Percentiles rank a stretch among this genome's conserved stretches.
Evolutionary conservation across 257 asterid species (phyloP).

Genomic region (Anisodus tanguticus): DNA sequence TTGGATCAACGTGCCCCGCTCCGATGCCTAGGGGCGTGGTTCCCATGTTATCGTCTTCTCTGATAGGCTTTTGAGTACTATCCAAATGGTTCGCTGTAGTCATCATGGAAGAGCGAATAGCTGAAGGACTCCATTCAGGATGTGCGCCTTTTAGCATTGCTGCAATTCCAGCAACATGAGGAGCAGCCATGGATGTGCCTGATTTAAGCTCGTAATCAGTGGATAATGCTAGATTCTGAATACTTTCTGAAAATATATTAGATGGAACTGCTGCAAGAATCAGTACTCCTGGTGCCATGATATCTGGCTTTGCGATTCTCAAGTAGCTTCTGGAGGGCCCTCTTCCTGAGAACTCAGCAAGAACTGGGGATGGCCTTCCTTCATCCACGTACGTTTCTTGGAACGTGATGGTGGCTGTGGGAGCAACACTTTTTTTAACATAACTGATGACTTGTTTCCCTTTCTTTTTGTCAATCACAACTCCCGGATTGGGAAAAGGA

Average conservation of each 20-base stretch:
- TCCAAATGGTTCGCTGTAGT: conserved; percentile 29
- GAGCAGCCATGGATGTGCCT: conserved; percentile 33
- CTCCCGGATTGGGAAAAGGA: conserved; percentile 1
- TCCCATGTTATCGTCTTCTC: neutral
- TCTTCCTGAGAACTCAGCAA: neutral
- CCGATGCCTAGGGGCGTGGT: conserved; percentile 5
- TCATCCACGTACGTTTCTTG: conserved; percentile 25
- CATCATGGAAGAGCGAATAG: conserved; percentile 38
- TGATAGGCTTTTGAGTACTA: conserved; percentile 21
- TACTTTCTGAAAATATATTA: neutral
- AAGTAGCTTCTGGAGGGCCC: conserved; percentile 30
- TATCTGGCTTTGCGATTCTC: conserved; percentile 25
- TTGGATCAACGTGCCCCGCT: neutral
- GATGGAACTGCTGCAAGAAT: conserved; percentile 28
- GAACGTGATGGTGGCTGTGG: conserved; percentile 24
- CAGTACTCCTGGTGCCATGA: conserved; percentile 29
- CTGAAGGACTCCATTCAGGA: conserved; percentile 32
- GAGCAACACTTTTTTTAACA: conserved; percentile 14
- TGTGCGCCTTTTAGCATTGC: conserved; percentile 32
- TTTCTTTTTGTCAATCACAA: conserved; percentile 15
- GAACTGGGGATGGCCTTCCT: conserved; percentile 20
- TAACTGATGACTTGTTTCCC: conserved; percentile 31
- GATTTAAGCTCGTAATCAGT: conserved; percentile 27
- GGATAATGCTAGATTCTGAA: neutral
- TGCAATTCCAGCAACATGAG: conserved; percentile 33